These are phyloP conservation scores for Helianthus annuus DNA, from an alignment of 129 eudicot genomes.

Conservation along the genomic window HanXRQr2.0-SUNRISE NC_035442.2:60451065-60451564, in stretches of 20 bases:
- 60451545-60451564: background rate
- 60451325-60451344: constrained; percentile 73
- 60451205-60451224: constrained; percentile 73
- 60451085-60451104: constrained; percentile 74
- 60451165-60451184: constrained; percentile 85
- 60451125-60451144: constrained; percentile 66
- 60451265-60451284: constrained; percentile 68
- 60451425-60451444: constrained; percentile 24
- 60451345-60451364: constrained; percentile 40
- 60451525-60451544: background rate
- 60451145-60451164: constrained; percentile 69
- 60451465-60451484: constrained; percentile 26
- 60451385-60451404: constrained; percentile 13
- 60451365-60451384: background rate
- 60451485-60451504: constrained; percentile 15
- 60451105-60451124: constrained; percentile 75
- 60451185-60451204: constrained; percentile 86
- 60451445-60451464: constrained; percentile 21
- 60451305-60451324: constrained; percentile 68
- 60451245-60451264: constrained; percentile 65
- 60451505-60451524: constrained; percentile 13
- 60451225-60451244: constrained; percentile 76
- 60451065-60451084: constrained; percentile 73
- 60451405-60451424: constrained; percentile 14
- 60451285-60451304: constrained; percentile 46